A percentile compares a stretch with the other conserved stretches of the same genome.
phyloP scores from a whole-genome alignment of 148 eudicot genomes.

The Dysphania ambrosioides region DNA sequence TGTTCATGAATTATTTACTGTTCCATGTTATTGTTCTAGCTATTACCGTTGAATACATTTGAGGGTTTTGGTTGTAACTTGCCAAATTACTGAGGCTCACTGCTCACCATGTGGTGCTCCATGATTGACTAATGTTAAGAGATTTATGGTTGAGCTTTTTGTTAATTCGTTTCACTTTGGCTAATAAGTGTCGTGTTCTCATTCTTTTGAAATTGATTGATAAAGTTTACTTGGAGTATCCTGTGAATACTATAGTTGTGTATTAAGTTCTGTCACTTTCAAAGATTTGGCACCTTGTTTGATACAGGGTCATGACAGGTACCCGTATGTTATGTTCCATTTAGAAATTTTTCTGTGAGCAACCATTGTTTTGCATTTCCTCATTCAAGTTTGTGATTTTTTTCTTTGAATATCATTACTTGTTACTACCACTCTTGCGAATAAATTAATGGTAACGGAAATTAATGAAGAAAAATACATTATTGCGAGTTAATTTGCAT shows the following conservation, averaged over 20 bases:
- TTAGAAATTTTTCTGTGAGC: neutral
- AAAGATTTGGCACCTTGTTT: neutral
- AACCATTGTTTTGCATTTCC: neutral
- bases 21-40: neutral
- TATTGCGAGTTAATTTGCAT: neutral
- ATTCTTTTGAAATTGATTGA: neutral
- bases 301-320: neutral
- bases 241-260: neutral
- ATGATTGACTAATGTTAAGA: neutral
- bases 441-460: neutral
- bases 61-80: conserved; percentile 8
- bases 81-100: neutral
- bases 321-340: neutral
- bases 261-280: neutral
- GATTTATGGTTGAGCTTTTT: neutral
- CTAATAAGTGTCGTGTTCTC: neutral
- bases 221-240: neutral
- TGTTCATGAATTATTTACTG: neutral
- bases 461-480: neutral
- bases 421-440: neutral
- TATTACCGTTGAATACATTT: neutral
- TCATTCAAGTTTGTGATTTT: neutral
- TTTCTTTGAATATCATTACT: neutral
- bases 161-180: neutral
- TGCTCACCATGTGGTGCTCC: conserved; percentile 14